phyloP scores from a whole-genome alignment of 1,284 basidiomycete genomes.

The Trichosporon ovoides region DNA sequence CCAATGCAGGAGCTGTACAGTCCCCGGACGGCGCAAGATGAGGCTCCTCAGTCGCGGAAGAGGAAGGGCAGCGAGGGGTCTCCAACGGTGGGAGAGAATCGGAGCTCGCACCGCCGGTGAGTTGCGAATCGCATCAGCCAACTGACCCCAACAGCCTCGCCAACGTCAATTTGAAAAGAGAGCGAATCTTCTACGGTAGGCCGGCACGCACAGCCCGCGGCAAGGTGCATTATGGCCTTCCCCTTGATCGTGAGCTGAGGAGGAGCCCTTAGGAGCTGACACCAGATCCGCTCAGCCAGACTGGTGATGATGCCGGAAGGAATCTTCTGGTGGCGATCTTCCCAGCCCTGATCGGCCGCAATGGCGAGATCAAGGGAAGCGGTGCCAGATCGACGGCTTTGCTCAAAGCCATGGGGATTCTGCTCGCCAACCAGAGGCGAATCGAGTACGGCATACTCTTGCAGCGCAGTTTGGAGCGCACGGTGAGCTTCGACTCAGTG shows the following conservation, averaged over 20 bases:
- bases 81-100: not conserved
- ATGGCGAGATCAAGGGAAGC: slow-evolving; percentile 7
- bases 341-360: not conserved
- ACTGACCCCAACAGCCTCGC: slow-evolving; percentile 11
- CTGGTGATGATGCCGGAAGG: slow-evolving; percentile 8
- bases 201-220: slow-evolving; percentile 17
- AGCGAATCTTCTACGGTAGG: slow-evolving; percentile 45
- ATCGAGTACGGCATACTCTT: slow-evolving; percentile 21
- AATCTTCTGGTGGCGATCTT: slow-evolving; percentile 9
- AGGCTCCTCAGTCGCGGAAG: slow-evolving; percentile 9
- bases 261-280: not conserved
- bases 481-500: slow-evolving; percentile 1
- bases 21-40: not conserved
- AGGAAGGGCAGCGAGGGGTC: slow-evolving; percentile 9
- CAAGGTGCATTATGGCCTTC: slow-evolving; percentile 33
- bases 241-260: slow-evolving; percentile 33
- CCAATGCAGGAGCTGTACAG: slow-evolving; percentile 44
- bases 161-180: not conserved
- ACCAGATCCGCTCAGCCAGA: slow-evolving; percentile 35
- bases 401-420: slow-evolving; percentile 24
- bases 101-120: not conserved
- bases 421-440: slow-evolving; percentile 25
- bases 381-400: slow-evolving; percentile 9
- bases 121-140: not conserved
- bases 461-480: slow-evolving; percentile 11